phyloP scores from a whole-genome alignment of 129 eudicot species.

The Logfia minima region DNA sequence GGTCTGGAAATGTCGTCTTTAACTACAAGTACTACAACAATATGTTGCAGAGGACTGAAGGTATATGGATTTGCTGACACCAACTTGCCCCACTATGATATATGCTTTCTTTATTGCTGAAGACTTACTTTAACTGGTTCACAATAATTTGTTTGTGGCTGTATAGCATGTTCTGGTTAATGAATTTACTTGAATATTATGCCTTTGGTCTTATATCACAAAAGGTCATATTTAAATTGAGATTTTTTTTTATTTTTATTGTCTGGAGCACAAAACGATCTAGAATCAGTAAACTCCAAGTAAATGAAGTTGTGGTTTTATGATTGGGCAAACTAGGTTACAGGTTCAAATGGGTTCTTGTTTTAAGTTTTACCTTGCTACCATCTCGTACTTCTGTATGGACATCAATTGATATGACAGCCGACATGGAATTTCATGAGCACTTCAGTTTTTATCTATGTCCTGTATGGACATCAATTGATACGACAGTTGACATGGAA shows the following conservation, averaged over 20 bases:
- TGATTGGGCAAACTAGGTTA: background rate
- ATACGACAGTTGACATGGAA: background rate
- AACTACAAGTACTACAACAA: constrained; percentile 77
- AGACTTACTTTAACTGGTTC: constrained; percentile 8
- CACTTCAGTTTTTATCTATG: background rate
- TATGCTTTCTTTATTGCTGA: background rate
- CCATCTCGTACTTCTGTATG: background rate
- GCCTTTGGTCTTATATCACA: background rate
- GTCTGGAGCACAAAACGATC: background rate
- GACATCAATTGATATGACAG: too few relatives aligned
- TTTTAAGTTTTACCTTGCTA: background rate
- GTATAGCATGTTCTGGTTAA: background rate
- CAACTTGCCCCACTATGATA: background rate
- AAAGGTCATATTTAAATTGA: background rate
- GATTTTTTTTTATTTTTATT: background rate
- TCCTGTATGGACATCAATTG: too few relatives aligned
- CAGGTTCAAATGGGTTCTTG: background rate
- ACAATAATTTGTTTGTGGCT: background rate
- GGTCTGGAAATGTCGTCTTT: constrained; percentile 89
- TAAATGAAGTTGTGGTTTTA: background rate
- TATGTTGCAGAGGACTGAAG: constrained; percentile 90
- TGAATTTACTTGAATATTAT: background rate
- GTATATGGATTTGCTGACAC: constrained; percentile 41
- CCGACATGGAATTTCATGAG: background rate
- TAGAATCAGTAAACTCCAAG: background rate